Evolutionary conservation across 2,329 filamentous ascomycete genomes (phyloP).

Genomic region (Hymenoscyphus salicellus): DNA sequence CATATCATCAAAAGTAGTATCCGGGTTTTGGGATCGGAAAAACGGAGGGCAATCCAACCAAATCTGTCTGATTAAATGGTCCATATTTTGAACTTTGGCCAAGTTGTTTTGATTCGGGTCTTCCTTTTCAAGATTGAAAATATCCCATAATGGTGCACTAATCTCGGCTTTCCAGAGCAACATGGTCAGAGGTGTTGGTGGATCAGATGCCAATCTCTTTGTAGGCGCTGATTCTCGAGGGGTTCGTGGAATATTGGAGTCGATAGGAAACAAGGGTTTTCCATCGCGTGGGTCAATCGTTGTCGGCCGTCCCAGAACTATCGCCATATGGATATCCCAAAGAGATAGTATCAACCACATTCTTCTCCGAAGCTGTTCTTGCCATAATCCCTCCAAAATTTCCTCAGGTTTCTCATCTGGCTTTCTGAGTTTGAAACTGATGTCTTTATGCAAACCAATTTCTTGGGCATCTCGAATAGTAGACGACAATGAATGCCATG

Average conservation of each 20-base stretch:
- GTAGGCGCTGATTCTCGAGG: constrained; percentile 48
- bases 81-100: constrained; percentile 52
- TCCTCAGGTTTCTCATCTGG: constrained; percentile 45
- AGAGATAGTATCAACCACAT: constrained; percentile 54
- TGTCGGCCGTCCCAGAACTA: constrained; percentile 40
- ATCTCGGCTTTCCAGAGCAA: constrained; percentile 51
- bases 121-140: constrained; percentile 51
- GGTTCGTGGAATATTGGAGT: constrained; percentile 49
- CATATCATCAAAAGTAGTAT: constrained; percentile 54
- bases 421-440: constrained; percentile 46
- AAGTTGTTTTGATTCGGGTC: constrained; percentile 55
- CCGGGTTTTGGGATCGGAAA: constrained; percentile 55
- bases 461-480: constrained; percentile 62
- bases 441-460: constrained; percentile 55
- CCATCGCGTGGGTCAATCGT: constrained; percentile 50
- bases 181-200: constrained; percentile 56
- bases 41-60: constrained; percentile 49
- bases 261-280: constrained; percentile 51
- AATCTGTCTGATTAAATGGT: constrained; percentile 49
- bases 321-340: constrained; percentile 41
- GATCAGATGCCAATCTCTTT: constrained; percentile 45
- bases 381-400: constrained; percentile 56
- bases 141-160: constrained; percentile 49
- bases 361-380: constrained; percentile 52
- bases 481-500: constrained; percentile 45